Evolutionary conservation across 257 asterid species (phyloP).

Genomic region (Salvia miltiorrhiza): DNA sequence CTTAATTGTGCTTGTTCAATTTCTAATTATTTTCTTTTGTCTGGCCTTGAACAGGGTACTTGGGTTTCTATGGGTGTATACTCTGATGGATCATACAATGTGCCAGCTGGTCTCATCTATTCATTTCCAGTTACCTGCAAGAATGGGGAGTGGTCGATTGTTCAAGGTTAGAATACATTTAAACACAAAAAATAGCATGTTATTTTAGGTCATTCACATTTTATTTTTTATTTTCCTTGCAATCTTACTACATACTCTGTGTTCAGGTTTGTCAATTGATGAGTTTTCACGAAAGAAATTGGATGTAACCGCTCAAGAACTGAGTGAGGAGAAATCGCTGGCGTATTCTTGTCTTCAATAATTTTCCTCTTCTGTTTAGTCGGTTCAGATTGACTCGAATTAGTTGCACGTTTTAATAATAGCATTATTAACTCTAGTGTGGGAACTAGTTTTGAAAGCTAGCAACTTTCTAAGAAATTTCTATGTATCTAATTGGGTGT

Average conservation of each 20-base stretch:
- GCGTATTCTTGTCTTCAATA: conserved; percentile 76
- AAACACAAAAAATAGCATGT: not conserved
- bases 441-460: not conserved
- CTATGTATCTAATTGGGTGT: not conserved
- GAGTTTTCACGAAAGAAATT: conserved; percentile 75
- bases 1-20: not conserved
- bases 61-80: conserved; percentile 96
- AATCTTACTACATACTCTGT: no score
- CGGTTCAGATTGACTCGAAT: not conserved
- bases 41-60: conserved; percentile 47
- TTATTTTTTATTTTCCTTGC: not conserved
- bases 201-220: not conserved
- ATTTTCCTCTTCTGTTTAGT: not conserved
- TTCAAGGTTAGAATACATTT: conserved; percentile 57
- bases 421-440: not conserved
- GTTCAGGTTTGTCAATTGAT: conserved; percentile 62
- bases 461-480: not conserved
- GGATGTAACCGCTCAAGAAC: conserved; percentile 71
- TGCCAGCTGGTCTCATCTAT: conserved; percentile 82
- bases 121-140: conserved; percentile 93
- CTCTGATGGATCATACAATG: conserved; percentile 92
- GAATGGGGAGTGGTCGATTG: conserved; percentile 90
- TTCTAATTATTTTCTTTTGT: no score
- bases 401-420: conserved; percentile 1
- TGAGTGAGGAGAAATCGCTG: conserved; percentile 71